Conservation (phyloP, 148 eudicot genomes). For the Vaccinium vitisidaea region DNA sequence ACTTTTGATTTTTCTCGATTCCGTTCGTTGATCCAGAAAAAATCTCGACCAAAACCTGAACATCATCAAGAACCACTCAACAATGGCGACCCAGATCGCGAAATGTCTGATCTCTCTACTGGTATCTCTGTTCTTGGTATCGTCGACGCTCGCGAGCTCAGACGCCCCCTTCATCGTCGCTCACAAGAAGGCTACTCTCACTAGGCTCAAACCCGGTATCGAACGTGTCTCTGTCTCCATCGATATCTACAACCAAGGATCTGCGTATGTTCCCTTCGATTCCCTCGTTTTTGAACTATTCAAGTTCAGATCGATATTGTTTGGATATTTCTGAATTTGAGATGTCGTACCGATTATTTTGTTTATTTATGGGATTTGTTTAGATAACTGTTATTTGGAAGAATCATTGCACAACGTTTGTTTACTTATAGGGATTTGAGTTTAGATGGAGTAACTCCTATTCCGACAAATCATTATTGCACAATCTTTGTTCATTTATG, state of each 20-base stretch:
- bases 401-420: background rate
- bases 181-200: conserved; percentile 79
- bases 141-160: conserved; percentile 36
- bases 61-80: conserved; percentile 8
- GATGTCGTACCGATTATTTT: background rate
- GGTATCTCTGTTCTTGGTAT: conserved; percentile 21
- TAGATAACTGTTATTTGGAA: background rate
- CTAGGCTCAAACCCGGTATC: conserved; percentile 70
- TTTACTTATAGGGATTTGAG: background rate
- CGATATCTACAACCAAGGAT: conserved; percentile 87
- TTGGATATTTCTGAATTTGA: background rate
- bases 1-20: too few species aligned
- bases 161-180: conserved; percentile 78
- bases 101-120: conserved; percentile 24
- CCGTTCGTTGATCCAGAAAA: background rate
- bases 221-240: conserved; percentile 78
- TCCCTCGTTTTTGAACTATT: background rate
- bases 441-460: background rate
- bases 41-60: background rate
- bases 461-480: background rate
- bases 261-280: conserved; percentile 43
- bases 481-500: background rate
- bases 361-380: background rate
- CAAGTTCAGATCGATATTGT: background rate
- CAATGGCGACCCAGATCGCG: conserved; percentile 32